These are phyloP conservation scores for Dactylellina leptospora DNA, from an alignment of 2,329 filamentous ascomycete species.

Conservation along the genomic window DNA sequence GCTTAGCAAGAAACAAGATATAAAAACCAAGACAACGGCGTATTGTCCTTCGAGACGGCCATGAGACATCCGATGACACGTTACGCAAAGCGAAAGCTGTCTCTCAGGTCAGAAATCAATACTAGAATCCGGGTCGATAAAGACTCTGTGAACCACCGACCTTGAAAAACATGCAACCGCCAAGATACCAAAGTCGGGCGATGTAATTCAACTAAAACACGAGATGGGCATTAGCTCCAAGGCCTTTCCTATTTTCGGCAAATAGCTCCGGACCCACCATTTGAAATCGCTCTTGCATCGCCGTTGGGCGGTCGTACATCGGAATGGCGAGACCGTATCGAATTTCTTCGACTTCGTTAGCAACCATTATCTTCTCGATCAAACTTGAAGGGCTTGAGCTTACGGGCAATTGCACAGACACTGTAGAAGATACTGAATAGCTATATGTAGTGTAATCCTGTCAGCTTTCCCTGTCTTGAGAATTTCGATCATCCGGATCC, in stretches of 20 bases:
- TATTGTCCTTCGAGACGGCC: conserved; percentile 25
- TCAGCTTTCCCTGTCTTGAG: no score
- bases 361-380: neutral
- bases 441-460: conserved; percentile 8
- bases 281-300: conserved; percentile 16
- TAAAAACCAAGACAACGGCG: conserved; percentile 3
- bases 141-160: neutral
- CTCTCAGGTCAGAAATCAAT: neutral
- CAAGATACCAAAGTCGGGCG: conserved; percentile 32
- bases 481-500: neutral
- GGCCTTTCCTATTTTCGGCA: no score
- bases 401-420: conserved; percentile 20
- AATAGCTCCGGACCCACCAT: neutral
- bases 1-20: conserved; percentile 13
- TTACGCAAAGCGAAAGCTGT: conserved; percentile 41
- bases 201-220: conserved; percentile 22
- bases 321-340: conserved; percentile 32
- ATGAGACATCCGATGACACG: conserved; percentile 36
- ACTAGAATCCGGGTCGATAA: neutral
- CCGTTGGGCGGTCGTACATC: conserved; percentile 24
- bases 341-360: conserved; percentile 17
- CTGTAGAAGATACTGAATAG: conserved; percentile 16
- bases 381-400: neutral
- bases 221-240: neutral
- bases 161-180: conserved; percentile 34